phyloP scores from a whole-genome alignment of 768 basidiomycete genomes.

The Mycena crocata region DNA sequence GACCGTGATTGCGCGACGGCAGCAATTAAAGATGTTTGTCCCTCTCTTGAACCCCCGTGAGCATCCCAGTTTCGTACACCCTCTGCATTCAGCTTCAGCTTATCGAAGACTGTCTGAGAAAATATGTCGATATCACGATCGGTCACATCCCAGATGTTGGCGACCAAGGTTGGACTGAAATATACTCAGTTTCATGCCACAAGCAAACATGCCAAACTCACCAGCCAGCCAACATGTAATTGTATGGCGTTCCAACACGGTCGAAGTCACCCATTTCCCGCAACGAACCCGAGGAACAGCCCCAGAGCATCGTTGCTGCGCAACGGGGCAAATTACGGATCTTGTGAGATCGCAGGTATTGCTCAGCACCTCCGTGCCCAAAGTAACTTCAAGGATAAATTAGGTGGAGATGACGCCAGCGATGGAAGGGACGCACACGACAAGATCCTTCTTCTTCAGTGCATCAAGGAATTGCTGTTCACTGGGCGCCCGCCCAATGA shows the following conservation, averaged over 20 bases:
- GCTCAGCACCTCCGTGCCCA: constrained; percentile 96
- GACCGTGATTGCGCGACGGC: constrained; percentile 87
- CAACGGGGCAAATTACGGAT: constrained; percentile 86
- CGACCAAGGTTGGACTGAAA: constrained; percentile 87
- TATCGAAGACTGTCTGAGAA: constrained; percentile 84
- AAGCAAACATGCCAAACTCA: constrained; percentile 56
- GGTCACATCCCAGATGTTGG: constrained; percentile 98
- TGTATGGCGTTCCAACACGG: constrained; percentile 88
- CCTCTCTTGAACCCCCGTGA: constrained; percentile 30
- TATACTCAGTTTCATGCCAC: constrained; percentile 3
- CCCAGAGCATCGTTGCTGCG: constrained; percentile 97
- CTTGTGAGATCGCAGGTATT: constrained; percentile 90
- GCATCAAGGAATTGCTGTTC: constrained; percentile 87
- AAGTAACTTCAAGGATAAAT: constrained; percentile 76
- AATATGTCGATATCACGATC: constrained; percentile 97
- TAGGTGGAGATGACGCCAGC: constrained; percentile 5
- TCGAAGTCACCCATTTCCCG: constrained; percentile 96
- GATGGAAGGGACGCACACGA: constrained; percentile 78
- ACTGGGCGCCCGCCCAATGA: constrained; percentile 78
- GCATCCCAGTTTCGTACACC: constrained; percentile 38
- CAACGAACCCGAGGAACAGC: constrained; percentile 93
- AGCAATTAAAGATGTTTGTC: constrained; percentile 64
- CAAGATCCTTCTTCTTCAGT: constrained; percentile 79
- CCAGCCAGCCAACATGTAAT: constrained; percentile 99
- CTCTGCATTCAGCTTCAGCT: constrained; percentile 64